These are phyloP conservation scores for Apiotrichum porosum DNA, from an alignment of 1,284 basidiomycete species.

Conservation along the genomic window DNA sequence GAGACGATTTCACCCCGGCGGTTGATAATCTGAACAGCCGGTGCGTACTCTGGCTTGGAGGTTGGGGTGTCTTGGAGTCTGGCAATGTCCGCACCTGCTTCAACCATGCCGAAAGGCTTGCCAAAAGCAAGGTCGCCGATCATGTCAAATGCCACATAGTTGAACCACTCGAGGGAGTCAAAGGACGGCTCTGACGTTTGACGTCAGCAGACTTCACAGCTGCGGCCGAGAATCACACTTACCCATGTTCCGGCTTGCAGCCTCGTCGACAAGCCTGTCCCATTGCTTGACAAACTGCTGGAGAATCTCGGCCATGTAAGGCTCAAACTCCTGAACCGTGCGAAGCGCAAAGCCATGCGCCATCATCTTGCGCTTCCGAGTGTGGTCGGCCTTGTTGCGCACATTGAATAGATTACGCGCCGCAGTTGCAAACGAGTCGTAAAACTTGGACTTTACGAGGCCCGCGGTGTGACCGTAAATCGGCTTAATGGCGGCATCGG, in stretches of 20 bases:
- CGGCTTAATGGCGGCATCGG: slow-evolving; percentile 67
- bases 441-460: slow-evolving; percentile 63
- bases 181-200: slow-evolving; percentile 50
- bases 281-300: slow-evolving; percentile 64
- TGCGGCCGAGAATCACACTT: slow-evolving; percentile 36
- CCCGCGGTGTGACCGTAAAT: slow-evolving; percentile 72
- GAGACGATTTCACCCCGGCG: slow-evolving; percentile 83
- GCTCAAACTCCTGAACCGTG: slow-evolving; percentile 64
- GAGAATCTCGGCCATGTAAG: slow-evolving; percentile 67
- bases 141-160: slow-evolving; percentile 83
- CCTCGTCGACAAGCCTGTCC: slow-evolving; percentile 65
- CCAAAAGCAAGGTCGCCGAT: slow-evolving; percentile 84
- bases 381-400: slow-evolving; percentile 73
- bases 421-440: slow-evolving; percentile 73
- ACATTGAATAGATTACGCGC: slow-evolving; percentile 51
- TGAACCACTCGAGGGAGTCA: slow-evolving; percentile 69
- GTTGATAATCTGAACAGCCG: slow-evolving; percentile 81
- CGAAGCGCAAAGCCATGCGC: slow-evolving; percentile 69
- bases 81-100: slow-evolving; percentile 67
- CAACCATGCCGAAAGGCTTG: slow-evolving; percentile 82
- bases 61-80: slow-evolving; percentile 55
- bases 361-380: slow-evolving; percentile 83
- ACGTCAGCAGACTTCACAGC: slow-evolving; percentile 54
- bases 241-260: slow-evolving; percentile 55
- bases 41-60: slow-evolving; percentile 53